phyloP scores from a whole-genome alignment of 176 grass and related monocot genomes.

The Triticum aestivum region IWGSC_CS_RefSeq_v2.1 NC_057812.1:219550442-219550941 shows the following conservation, averaged over 20 bases:
- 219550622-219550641: neutral
- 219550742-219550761: neutral
- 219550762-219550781: neutral
- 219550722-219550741: neutral
- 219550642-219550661: neutral
- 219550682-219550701: neutral
- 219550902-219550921: neutral
- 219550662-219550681: neutral
- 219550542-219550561: neutral
- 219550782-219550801: neutral
- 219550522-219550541: slow-evolving; percentile 46
- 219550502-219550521: slow-evolving; percentile 38
- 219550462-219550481: slow-evolving; percentile 51
- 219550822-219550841: slow-evolving; percentile 31
- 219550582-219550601: slow-evolving; percentile 29
- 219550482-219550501: slow-evolving; percentile 37
- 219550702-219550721: slow-evolving; percentile 25
- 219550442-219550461: slow-evolving; percentile 37
- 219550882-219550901: slow-evolving; percentile 26
- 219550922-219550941: neutral
- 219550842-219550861: slow-evolving; percentile 5
- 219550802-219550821: slow-evolving; percentile 33
- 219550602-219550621: slow-evolving; percentile 3
- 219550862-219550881: neutral
- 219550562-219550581: neutral